A percentile compares a stretch with the other conserved stretches of the same genome.
phyloP scores from a whole-genome alignment of 1,284 basidiomycete species.

The Marasmius sp. region DNA sequence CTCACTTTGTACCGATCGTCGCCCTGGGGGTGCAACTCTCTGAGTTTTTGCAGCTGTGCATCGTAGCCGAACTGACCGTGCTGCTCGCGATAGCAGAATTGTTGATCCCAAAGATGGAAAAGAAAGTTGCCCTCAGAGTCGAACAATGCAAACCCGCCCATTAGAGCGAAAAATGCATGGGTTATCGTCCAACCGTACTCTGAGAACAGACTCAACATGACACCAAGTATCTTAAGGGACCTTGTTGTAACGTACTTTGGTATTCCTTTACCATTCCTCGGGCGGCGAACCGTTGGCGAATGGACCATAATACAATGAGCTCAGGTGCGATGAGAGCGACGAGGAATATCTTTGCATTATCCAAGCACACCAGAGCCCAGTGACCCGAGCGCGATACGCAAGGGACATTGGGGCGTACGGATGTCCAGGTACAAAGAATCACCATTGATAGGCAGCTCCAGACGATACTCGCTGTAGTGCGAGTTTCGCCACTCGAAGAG shows the following conservation, averaged over 20 bases:
- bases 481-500: no score
- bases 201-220: background rate
- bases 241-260: background rate
- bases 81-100: no score
- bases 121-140: background rate
- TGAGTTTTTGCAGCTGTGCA: background rate
- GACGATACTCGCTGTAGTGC: constrained; percentile 15
- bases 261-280: constrained; percentile 10
- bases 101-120: background rate
- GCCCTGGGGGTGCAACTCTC: no score
- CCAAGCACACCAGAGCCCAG: background rate
- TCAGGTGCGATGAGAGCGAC: constrained; percentile 25
- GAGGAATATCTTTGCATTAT: constrained; percentile 19
- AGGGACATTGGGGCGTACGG: constrained; percentile 34
- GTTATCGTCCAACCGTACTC: constrained; percentile 18
- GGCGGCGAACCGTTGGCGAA: constrained; percentile 24
- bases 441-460: constrained; percentile 30
- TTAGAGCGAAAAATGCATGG: constrained; percentile 25
- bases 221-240: background rate
- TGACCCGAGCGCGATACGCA: background rate
- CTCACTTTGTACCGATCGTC: no score
- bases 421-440: constrained; percentile 32
- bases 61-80: background rate
- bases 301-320: constrained; percentile 25
- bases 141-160: constrained; percentile 28